Conservation (phyloP, 345 rosid species). For the Gossypium turneri region DNA sequence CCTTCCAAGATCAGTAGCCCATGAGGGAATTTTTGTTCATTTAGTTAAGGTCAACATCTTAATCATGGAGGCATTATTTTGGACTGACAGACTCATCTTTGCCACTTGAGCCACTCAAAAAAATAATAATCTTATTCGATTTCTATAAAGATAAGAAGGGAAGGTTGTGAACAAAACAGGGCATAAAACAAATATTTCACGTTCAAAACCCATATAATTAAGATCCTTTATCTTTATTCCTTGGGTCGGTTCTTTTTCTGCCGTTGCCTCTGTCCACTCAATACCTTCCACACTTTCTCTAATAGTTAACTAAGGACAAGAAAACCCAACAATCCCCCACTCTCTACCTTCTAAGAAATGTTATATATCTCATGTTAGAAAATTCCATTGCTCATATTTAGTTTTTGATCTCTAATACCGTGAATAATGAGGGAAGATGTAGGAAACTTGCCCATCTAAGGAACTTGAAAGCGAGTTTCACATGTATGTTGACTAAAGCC, state of each 20-base stretch:
- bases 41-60: constrained; percentile 52
- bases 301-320: background rate
- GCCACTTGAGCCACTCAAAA: constrained; percentile 16
- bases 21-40: constrained; percentile 34
- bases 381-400: background rate
- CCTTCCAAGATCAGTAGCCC: constrained; percentile 15
- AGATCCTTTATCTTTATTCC: constrained; percentile 6
- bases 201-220: constrained; percentile 15
- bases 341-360: background rate
- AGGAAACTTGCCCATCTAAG: background rate
- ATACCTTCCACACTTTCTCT: background rate
- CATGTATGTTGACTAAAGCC: constrained; percentile 8
- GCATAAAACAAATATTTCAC: constrained; percentile 36
- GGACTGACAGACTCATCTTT: constrained; percentile 23
- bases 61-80: constrained; percentile 60
- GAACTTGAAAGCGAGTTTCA: constrained; percentile 12
- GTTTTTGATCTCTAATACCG: background rate
- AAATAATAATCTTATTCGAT: constrained; percentile 9
- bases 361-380: background rate
- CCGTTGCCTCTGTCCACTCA: constrained; percentile 17
- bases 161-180: constrained; percentile 12
- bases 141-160: background rate
- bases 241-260: background rate
- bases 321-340: constrained; percentile 7
- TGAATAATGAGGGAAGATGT: background rate